Conservation (phyloP, 2,329 filamentous ascomycete genomes). For the Verticillium zaregamsianum region DNA sequence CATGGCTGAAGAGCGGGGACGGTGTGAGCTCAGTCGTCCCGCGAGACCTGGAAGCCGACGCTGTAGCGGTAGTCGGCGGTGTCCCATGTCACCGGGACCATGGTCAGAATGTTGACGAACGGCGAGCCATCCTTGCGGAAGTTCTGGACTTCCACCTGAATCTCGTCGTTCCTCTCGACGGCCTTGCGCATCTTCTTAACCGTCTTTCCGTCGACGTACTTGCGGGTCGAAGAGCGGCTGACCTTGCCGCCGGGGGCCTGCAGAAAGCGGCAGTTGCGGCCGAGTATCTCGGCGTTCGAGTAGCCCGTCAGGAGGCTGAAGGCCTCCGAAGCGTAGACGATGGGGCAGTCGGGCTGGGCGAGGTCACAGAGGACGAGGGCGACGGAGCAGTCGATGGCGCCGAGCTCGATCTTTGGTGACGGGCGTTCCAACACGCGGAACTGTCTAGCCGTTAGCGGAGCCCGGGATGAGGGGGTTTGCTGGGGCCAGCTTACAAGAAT, state of each 20-base stretch:
- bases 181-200: constrained; percentile 50
- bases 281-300: constrained; percentile 66
- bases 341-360: constrained; percentile 66
- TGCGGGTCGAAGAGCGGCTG: constrained; percentile 52
- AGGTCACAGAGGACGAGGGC: constrained; percentile 81
- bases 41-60: constrained; percentile 76
- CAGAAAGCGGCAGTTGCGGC: constrained; percentile 79
- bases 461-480: neutral
- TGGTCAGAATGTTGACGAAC: constrained; percentile 81
- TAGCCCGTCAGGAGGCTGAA: constrained; percentile 81
- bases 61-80: constrained; percentile 64
- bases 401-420: constrained; percentile 73
- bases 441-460: constrained; percentile 22
- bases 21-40: constrained; percentile 29
- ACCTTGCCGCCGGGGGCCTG: constrained; percentile 70
- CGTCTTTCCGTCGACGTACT: constrained; percentile 62
- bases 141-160: constrained; percentile 61
- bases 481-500: constrained; percentile 41
- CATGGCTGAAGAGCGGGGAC: neutral
- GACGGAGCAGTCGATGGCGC: constrained; percentile 78
- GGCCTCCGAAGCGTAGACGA: constrained; percentile 79
- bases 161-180: constrained; percentile 38
- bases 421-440: constrained; percentile 63
- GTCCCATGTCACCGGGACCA: constrained; percentile 74
- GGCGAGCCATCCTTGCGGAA: constrained; percentile 75